Base-by-base conservation (phyloP, 2,329 filamentous ascomycete genomes). In the Trichophyton mentagrophytes region DNA sequence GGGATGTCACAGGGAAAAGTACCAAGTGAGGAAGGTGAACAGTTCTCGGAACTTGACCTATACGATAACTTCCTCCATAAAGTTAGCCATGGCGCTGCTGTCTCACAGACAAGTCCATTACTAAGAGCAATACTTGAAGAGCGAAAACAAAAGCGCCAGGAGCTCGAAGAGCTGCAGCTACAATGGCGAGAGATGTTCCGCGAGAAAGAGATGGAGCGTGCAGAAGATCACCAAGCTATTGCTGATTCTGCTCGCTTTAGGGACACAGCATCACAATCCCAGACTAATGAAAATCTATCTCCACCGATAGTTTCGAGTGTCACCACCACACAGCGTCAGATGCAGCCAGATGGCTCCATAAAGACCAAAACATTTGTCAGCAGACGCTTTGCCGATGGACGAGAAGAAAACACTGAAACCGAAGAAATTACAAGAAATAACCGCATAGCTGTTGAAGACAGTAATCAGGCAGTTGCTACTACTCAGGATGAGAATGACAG, bases 341-440 rank as follows among this genome's bases (percentile, higher is more conserved):
- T 77, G 1, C 72, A 79, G 1, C 74, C 80, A 0, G 82, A 85
- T 67, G 83, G 83, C 11, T 80, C 79, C 0, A 71, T 84, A 1
- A 79, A 80, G 7, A 85, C 80, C 0, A 83, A 80, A 65, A 77
- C 79, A 1, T 72, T 83, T 8, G 71, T 82, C 15, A 85, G 81
- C 64, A 81, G 80, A 66, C 76, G 80, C 2, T 86, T 84, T 66
- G 74, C 79, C 0, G 82, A 85, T 71, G 83, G 83, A 0, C 75
- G 77, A 2, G 83, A 85, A 66, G 82, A 85, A 68, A 81, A 71
- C 38, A 77, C 79, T 7, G 80, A 84, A 65, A 81, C 79, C 6
- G 58, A 60, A 33, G 60, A 64, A 20, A 40, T 61, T 3, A 62
- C 64, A 38, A 60, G n/a, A 20, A 55, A 55, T 55, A 55, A 17